Evolutionary conservation across 768 basidiomycete genomes (phyloP).

Genomic region (Lentinula detonsa): DNA sequence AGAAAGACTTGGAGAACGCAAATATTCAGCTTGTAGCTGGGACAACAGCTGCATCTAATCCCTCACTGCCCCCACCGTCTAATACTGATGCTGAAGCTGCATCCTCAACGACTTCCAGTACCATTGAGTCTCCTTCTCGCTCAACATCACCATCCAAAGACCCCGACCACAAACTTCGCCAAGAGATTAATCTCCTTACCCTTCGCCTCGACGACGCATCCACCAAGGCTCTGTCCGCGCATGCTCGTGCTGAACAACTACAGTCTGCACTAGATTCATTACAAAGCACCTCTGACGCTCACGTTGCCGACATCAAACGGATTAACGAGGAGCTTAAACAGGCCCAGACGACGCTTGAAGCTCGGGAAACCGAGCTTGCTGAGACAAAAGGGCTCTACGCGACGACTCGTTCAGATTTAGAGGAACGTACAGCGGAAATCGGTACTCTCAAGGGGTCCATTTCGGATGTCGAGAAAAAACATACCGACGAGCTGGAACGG

Average conservation of each 20-base stretch:
- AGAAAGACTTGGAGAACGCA: not conserved
- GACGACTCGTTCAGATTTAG: constrained; percentile 25
- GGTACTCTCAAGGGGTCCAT: constrained; percentile 39
- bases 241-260: constrained; percentile 1
- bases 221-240: not conserved
- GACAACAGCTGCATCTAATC: not conserved
- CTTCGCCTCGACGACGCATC: constrained; percentile 3
- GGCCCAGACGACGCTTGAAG: not conserved
- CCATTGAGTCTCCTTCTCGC: not conserved
- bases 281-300: not conserved
- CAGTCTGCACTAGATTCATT: not conserved
- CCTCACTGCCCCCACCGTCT: not conserved
- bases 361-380: not conserved
- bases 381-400: constrained; percentile 23
- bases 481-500: constrained; percentile 37
- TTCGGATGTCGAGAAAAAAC: constrained; percentile 39
- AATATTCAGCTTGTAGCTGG: not conserved
- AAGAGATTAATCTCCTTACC: not conserved
- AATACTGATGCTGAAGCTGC: not conserved
- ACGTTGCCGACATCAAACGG: not conserved
- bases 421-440: constrained; percentile 59
- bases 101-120: not conserved
- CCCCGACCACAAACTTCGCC: not conserved
- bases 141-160: not conserved
- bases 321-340: not conserved